Percentiles rank a stretch among this genome's conserved stretches.
These are phyloP conservation scores for Massarina eburnea DNA, from an alignment of 2,329 filamentous ascomycete species.

Conservation along the genomic window DNA sequence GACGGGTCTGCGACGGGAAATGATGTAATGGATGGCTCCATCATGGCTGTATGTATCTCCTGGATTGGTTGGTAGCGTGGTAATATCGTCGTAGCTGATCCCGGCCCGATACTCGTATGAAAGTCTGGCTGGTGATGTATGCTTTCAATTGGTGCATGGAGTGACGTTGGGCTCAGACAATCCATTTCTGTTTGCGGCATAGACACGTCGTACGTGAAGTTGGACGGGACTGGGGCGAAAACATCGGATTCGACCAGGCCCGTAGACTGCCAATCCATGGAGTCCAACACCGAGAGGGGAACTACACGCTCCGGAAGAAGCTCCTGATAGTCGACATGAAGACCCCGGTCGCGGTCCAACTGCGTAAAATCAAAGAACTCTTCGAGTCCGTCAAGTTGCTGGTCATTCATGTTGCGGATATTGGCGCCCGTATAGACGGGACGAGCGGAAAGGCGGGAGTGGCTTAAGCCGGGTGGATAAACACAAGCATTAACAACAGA, in stretches of 20 bases:
- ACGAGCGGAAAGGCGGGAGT: constrained; percentile 6
- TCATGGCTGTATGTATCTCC: too few relatives aligned
- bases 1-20: too few relatives aligned
- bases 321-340: constrained; percentile 5
- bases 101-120: too few relatives aligned
- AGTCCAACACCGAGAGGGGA: constrained; percentile 6
- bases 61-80: too few relatives aligned
- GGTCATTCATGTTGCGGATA: constrained; percentile 14
- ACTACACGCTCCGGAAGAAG: background rate
- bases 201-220: background rate
- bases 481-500: constrained; percentile 8
- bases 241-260: background rate
- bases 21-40: too few relatives aligned
- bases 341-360: constrained; percentile 23
- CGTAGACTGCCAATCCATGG: constrained; percentile 32
- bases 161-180: background rate
- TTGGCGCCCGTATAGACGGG: background rate
- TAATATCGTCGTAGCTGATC: too few relatives aligned
- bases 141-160: background rate
- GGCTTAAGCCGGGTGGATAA: constrained; percentile 16
- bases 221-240: constrained; percentile 1
- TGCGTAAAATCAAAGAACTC: constrained; percentile 42
- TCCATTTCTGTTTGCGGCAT: background rate
- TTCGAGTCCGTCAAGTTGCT: constrained; percentile 24
- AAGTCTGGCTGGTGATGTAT: background rate